Percentiles rank a stretch among this genome's conserved stretches.
phyloP scores from a whole-genome alignment of 768 basidiomycete species.

The Lenzites betulinus region DNA sequence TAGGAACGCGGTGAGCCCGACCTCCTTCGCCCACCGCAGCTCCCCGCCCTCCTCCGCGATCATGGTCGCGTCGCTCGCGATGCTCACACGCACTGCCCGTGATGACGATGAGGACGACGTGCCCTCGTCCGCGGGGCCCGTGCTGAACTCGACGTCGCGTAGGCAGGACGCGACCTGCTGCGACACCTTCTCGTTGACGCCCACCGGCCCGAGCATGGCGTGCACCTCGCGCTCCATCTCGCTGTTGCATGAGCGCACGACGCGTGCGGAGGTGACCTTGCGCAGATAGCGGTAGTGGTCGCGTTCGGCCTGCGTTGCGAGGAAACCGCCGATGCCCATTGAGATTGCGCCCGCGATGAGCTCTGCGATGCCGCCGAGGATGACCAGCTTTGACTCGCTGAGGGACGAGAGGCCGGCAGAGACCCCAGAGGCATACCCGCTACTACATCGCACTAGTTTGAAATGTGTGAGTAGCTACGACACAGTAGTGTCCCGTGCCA shows the following conservation, averaged over 20 bases:
- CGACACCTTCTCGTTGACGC: slow-evolving; percentile 83
- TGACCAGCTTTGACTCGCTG: slow-evolving; percentile 86
- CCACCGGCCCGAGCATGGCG: slow-evolving; percentile 84
- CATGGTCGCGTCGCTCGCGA: too few species aligned
- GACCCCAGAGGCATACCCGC: too few species aligned
- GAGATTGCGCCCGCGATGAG: slow-evolving; percentile 95
- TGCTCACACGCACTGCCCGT: too few species aligned
- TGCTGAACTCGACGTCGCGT: slow-evolving; percentile 60
- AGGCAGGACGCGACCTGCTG: slow-evolving; percentile 77
- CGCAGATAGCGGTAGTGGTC: slow-evolving; percentile 89
- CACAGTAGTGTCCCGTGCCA: too few species aligned
- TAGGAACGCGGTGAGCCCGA: slow-evolving; percentile 91
- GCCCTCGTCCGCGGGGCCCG: not conserved
- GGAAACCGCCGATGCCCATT: slow-evolving; percentile 99
- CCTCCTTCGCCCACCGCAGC: slow-evolving; percentile 70
- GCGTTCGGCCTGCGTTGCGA: slow-evolving; percentile 94
- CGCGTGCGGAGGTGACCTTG: slow-evolving; percentile 74
- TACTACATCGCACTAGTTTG: too few species aligned
- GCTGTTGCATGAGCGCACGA: slow-evolving; percentile 83
- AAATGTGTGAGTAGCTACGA: too few species aligned
- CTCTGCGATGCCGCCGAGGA: slow-evolving; percentile 93
- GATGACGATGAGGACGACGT: too few species aligned
- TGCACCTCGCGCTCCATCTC: slow-evolving; percentile 97
- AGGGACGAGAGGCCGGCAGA: slow-evolving; percentile 84
- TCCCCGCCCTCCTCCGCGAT: slow-evolving; percentile 13